Evolutionary conservation across 1,284 basidiomycete genomes (phyloP).

Genomic region (Schizophyllum amplum): DNA sequence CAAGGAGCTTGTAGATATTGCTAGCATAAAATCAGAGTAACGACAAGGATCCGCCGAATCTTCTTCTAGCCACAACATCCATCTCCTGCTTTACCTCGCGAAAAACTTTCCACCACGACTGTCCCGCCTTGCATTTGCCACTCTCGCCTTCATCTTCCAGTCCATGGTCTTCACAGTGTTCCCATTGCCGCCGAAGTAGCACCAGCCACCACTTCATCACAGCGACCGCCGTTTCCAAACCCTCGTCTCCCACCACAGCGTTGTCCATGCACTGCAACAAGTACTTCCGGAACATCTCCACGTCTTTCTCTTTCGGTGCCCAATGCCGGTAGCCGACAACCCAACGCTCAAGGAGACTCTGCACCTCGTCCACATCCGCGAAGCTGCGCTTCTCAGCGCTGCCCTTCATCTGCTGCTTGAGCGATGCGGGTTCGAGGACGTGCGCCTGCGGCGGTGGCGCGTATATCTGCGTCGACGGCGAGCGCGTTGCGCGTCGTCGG

Average conservation of each 20-base stretch:
- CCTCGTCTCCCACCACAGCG: slow-evolving; percentile 41
- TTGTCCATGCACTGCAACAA: slow-evolving; percentile 57
- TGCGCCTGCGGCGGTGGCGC: slow-evolving; percentile 42
- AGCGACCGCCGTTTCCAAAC: slow-evolving; percentile 57
- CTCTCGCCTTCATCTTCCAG: slow-evolving; percentile 24
- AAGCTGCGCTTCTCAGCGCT: slow-evolving; percentile 48
- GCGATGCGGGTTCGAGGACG: slow-evolving; percentile 34
- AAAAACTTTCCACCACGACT: slow-evolving; percentile 74
- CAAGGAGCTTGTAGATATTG: too few species aligned
- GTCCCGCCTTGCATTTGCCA: slow-evolving; percentile 33
- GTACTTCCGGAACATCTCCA: slow-evolving; percentile 64
- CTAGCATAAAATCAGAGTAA: too few species aligned
- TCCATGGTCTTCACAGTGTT: slow-evolving; percentile 38
- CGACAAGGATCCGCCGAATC: slow-evolving; percentile 47
- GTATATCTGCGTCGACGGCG: slow-evolving; percentile 16
- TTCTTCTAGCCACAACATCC: slow-evolving; percentile 48
- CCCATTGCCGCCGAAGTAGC: slow-evolving; percentile 51
- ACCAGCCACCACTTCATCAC: slow-evolving; percentile 78
- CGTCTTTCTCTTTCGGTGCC: slow-evolving; percentile 60
- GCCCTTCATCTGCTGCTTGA: slow-evolving; percentile 46
- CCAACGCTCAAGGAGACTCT: slow-evolving; percentile 66
- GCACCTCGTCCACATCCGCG: slow-evolving; percentile 58
- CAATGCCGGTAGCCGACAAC: slow-evolving; percentile 49
- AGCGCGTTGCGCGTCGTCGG: slow-evolving; percentile 20
- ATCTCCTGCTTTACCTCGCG: slow-evolving; percentile 53